These are phyloP conservation scores for Dioscorea dumetorum DNA, from an alignment of 106 monocot species.

Conservation along the genomic window DNA sequence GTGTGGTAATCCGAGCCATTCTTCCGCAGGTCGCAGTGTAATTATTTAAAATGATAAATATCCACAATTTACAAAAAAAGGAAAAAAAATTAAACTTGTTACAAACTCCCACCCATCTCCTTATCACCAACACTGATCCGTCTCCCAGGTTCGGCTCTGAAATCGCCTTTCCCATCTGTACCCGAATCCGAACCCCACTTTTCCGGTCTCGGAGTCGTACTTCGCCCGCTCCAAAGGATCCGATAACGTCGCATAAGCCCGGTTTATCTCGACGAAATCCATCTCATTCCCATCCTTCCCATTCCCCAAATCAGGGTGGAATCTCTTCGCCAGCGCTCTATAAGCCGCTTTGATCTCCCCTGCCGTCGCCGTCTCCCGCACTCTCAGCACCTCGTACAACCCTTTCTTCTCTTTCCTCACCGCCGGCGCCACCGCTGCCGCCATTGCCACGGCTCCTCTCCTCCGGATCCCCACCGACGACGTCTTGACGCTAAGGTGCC, in stretches of 20 bases:
- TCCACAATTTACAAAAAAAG: neutral
- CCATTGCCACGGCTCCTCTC: neutral
- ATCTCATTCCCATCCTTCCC: neutral
- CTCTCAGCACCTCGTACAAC: slow-evolving; percentile 40
- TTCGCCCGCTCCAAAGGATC: slow-evolving; percentile 20
- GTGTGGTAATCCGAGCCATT: no score
- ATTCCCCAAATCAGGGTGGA: slow-evolving; percentile 43
- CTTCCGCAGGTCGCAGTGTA: no score
- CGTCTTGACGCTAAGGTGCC: neutral
- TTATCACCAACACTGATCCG: slow-evolving; percentile 40
- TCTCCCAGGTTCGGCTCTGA: slow-evolving; percentile 27
- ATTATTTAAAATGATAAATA: neutral
- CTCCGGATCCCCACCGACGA: neutral
- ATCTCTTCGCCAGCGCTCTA: slow-evolving; percentile 50
- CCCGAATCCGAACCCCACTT: slow-evolving; percentile 2
- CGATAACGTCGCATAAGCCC: slow-evolving; percentile 29
- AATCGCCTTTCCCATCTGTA: neutral
- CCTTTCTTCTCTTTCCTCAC: neutral
- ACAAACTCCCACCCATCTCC: neutral
- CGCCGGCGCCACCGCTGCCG: neutral
- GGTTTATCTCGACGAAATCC: slow-evolving; percentile 31
- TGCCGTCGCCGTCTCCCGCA: slow-evolving; percentile 32
- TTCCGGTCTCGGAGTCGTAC: slow-evolving; percentile 10
- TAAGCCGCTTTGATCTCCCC: slow-evolving; percentile 57
- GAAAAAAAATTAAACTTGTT: neutral